Percentiles rank a stretch among this genome's conserved stretches.
Conservation (phyloP, 495 filamentous ascomycete genomes). For the Pyrenula massariospora region DNA sequence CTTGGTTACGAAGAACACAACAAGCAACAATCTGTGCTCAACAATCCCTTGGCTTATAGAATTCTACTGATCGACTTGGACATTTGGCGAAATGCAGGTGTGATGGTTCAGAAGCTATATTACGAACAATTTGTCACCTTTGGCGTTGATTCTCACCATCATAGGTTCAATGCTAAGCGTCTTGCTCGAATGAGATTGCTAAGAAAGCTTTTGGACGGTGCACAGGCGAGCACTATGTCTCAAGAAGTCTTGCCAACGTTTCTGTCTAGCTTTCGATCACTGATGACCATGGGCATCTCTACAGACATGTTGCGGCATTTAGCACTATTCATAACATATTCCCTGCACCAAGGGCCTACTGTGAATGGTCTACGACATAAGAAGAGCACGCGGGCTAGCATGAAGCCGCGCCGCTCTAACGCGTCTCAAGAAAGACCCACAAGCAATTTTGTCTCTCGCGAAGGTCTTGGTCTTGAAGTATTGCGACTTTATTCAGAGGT, state of each 20-base stretch:
- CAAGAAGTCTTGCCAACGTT: slow-evolving; percentile 61
- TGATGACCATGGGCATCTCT: slow-evolving; percentile 69
- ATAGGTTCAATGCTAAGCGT: slow-evolving; percentile 80
- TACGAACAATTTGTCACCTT: slow-evolving; percentile 86
- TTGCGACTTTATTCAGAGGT: slow-evolving; percentile 73
- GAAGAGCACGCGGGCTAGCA: slow-evolving; percentile 34
- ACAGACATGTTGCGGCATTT: slow-evolving; percentile 77
- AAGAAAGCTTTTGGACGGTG: slow-evolving; percentile 78
- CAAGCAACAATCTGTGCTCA: slow-evolving; percentile 78
- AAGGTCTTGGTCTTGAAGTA: slow-evolving; percentile 59
- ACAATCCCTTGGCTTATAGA: slow-evolving; percentile 88
- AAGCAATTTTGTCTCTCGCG: slow-evolving; percentile 18
- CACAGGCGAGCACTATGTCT: slow-evolving; percentile 27
- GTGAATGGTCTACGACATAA: slow-evolving; percentile 31
- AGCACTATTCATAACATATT: slow-evolving; percentile 85
- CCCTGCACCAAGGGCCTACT: slow-evolving; percentile 57
- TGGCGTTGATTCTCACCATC: slow-evolving; percentile 72
- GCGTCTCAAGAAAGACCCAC: slow-evolving; percentile 13
- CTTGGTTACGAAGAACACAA: slow-evolving; percentile 71
- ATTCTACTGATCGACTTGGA: slow-evolving; percentile 86
- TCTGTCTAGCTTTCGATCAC: slow-evolving; percentile 59
- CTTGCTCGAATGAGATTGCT: slow-evolving; percentile 65
- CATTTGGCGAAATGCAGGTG: slow-evolving; percentile 70
- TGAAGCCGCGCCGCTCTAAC: slow-evolving; percentile 15
- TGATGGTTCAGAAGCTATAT: slow-evolving; percentile 69